These are phyloP conservation scores for Dittrichia graveolens DNA, from an alignment of 129 eudicot species.

Conservation along the genomic window DNA sequence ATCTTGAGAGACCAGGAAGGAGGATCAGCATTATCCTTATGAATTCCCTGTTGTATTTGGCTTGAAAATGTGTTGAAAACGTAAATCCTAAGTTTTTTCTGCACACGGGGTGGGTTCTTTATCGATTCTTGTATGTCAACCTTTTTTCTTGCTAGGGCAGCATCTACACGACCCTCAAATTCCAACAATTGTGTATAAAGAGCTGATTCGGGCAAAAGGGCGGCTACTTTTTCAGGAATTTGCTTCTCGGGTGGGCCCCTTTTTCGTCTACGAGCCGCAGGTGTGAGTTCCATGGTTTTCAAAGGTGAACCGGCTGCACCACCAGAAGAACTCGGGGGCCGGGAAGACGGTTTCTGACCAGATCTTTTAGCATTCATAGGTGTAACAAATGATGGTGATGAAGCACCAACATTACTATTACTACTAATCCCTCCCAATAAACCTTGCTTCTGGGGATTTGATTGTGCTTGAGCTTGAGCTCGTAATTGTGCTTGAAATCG, in stretches of 20 bases:
- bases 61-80: slow-evolving; percentile 73
- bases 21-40: slow-evolving; percentile 46
- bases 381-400: slow-evolving; percentile 55
- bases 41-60: slow-evolving; percentile 43
- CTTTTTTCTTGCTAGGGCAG: slow-evolving; percentile 75
- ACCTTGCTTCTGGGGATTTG: slow-evolving; percentile 32
- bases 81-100: slow-evolving; percentile 65
- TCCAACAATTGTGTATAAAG: slow-evolving; percentile 78
- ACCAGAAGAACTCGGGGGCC: slow-evolving; percentile 65
- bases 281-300: slow-evolving; percentile 88
- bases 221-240: slow-evolving; percentile 75
- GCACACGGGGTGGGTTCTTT: slow-evolving; percentile 58
- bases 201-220: slow-evolving; percentile 77
- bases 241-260: slow-evolving; percentile 60
- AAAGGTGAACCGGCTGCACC: slow-evolving; percentile 62
- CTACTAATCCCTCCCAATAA: not conserved
- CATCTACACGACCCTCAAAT: slow-evolving; percentile 72
- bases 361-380: slow-evolving; percentile 57
- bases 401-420: slow-evolving; percentile 35
- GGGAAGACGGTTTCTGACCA: slow-evolving; percentile 56
- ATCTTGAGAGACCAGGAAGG: slow-evolving; percentile 92
- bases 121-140: slow-evolving; percentile 64
- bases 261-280: slow-evolving; percentile 75
- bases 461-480: slow-evolving; percentile 40
- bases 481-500: no score